These are phyloP conservation scores for Cryptococcus sp. DNA, from an alignment of 1,284 basidiomycete genomes.

Conservation along the genomic window DNA sequence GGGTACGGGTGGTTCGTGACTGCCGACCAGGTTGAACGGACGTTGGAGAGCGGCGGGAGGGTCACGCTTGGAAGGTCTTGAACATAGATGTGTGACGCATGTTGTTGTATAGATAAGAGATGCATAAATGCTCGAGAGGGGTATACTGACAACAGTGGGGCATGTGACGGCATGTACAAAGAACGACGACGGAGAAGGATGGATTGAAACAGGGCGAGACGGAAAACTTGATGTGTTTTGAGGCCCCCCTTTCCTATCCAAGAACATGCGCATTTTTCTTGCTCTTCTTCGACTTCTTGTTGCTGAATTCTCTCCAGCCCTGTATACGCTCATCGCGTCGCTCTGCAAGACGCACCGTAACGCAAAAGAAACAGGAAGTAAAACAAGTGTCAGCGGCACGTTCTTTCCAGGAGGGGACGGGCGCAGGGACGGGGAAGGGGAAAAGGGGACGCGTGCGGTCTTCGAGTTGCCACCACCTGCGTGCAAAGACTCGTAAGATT, in stretches of 20 bases:
- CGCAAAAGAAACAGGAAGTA: conserved; percentile 5
- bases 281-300: conserved; percentile 33
- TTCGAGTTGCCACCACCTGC: conserved; percentile 12
- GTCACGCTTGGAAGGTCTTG: conserved; percentile 52
- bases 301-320: conserved; percentile 44
- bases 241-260: conserved; percentile 20
- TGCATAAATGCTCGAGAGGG: background rate
- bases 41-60: conserved; percentile 58
- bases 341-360: conserved; percentile 21
- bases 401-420: conserved; percentile 3
- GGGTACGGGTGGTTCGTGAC: conserved; percentile 75
- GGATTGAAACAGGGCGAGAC: background rate
- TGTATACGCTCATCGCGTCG: conserved; percentile 45
- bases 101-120: background rate
- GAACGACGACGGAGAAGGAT: background rate
- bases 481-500: conserved; percentile 17
- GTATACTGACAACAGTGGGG: background rate
- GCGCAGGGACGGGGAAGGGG: background rate
- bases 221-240: too few species aligned
- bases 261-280: conserved; percentile 46
- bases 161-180: background rate
- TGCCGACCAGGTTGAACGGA: conserved; percentile 60
- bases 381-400: conserved; percentile 34
- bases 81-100: background rate
- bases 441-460: conserved; percentile 3